These are phyloP conservation scores for Teratosphaeria pseudoeucalypti DNA, from an alignment of 2,329 filamentous ascomycete genomes.

Conservation along the genomic window DNA sequence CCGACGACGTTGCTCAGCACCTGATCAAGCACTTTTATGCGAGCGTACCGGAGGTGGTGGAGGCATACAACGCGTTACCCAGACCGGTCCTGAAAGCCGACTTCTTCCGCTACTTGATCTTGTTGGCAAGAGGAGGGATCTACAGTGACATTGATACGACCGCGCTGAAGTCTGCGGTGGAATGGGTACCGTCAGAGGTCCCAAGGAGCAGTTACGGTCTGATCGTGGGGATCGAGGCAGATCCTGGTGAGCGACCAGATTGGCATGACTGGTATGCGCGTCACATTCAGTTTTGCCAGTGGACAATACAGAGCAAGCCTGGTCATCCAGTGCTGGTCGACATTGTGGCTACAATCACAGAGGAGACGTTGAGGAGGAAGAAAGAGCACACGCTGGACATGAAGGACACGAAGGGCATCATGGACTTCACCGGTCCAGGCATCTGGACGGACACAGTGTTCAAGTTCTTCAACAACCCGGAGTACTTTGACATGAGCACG, in stretches of 20 bases:
- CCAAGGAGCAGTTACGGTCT: constrained; percentile 71
- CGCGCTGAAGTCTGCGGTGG: constrained; percentile 68
- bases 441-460: constrained; percentile 92
- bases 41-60: constrained; percentile 43
- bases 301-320: constrained; percentile 94
- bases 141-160: constrained; percentile 80
- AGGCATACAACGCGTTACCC: constrained; percentile 40
- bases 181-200: constrained; percentile 77
- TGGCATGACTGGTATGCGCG: constrained; percentile 96
- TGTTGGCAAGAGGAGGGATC: constrained; percentile 67
- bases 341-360: constrained; percentile 75
- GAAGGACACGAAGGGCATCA: constrained; percentile 55
- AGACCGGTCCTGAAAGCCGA: constrained; percentile 50
- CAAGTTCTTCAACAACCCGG: constrained; percentile 81
- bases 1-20: constrained; percentile 74
- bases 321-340: constrained; percentile 87
- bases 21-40: constrained; percentile 80
- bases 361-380: constrained; percentile 68
- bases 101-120: constrained; percentile 58
- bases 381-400: constrained; percentile 52
- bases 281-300: constrained; percentile 95
- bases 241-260: constrained; percentile 72
- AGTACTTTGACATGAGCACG: constrained; percentile 71
- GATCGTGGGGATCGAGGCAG: constrained; percentile 90
- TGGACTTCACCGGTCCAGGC: constrained; percentile 90